A percentile compares a stretch with the other conserved stretches of the same genome.
Conservation (phyloP, 257 asterid species). For the Solanum tarapatanum region DNA sequence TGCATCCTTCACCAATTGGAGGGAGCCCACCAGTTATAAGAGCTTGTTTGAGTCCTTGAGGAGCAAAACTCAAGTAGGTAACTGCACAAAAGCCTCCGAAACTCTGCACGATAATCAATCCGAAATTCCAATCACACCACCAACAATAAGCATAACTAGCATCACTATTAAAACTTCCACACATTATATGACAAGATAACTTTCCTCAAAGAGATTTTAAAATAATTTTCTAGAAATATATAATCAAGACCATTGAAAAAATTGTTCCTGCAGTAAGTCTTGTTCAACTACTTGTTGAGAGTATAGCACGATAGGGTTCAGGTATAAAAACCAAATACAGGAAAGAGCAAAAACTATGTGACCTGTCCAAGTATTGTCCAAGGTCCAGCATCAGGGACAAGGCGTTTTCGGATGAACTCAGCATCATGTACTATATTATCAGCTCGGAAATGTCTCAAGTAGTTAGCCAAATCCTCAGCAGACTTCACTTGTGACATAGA, state of each 20-base stretch:
- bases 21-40: slow-evolving; percentile 96
- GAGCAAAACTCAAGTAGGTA: slow-evolving; percentile 92
- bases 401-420: slow-evolving; percentile 65
- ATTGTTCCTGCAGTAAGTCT: not conserved
- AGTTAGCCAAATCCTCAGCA: slow-evolving; percentile 52
- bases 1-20: slow-evolving; percentile 64
- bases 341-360: not conserved
- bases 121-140: not conserved
- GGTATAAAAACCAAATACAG: not conserved
- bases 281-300: not conserved
- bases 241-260: not conserved
- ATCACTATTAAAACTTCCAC: not conserved
- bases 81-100: slow-evolving; percentile 94
- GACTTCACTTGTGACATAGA: slow-evolving; percentile 74
- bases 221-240: not conserved
- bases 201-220: not conserved
- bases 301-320: not conserved
- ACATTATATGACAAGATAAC: not conserved
- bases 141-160: not conserved
- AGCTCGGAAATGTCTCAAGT: slow-evolving; percentile 79
- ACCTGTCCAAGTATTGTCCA: slow-evolving; percentile 99
- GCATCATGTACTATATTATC: slow-evolving; percentile 87
- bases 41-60: slow-evolving; percentile 81
- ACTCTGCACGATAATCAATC: slow-evolving; percentile 48
- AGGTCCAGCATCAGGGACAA: slow-evolving; percentile 66